These are phyloP conservation scores for Nymphaea thermarum DNA, from an alignment of 164 flowering plant genomes.

Conservation along the genomic window DNA sequence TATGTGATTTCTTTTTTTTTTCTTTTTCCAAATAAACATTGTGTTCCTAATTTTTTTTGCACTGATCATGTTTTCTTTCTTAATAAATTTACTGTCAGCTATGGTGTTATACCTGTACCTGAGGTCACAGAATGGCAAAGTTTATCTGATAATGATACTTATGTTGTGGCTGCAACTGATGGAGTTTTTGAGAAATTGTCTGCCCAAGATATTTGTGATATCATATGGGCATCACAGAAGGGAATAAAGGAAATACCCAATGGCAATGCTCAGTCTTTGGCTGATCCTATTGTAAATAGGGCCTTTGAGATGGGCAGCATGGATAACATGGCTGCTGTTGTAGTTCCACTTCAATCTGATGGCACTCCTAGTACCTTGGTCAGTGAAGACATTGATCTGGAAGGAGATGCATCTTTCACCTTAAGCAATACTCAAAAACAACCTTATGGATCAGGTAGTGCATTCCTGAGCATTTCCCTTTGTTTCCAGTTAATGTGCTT, in stretches of 20 bases:
- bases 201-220: constrained; percentile 79
- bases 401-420: constrained; percentile 16
- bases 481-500: background rate
- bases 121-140: constrained; percentile 91
- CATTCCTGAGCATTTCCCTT: background rate
- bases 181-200: constrained; percentile 81
- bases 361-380: constrained; percentile 12
- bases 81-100: constrained; percentile 29
- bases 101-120: constrained; percentile 82
- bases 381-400: constrained; percentile 18
- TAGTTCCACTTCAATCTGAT: constrained; percentile 48
- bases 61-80: background rate
- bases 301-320: constrained; percentile 80
- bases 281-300: constrained; percentile 67
- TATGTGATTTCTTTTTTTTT: too few species aligned
- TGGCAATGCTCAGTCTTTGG: constrained; percentile 34
- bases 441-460: constrained; percentile 27
- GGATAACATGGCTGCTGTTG: constrained; percentile 88
- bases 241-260: background rate
- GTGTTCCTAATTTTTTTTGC: background rate
- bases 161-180: constrained; percentile 88
- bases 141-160: constrained; percentile 60
- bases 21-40: too few species aligned
- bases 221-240: constrained; percentile 40
- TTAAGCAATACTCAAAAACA: constrained; percentile 16